These are phyloP conservation scores for Yarrowia phangngaensis DNA, from an alignment of 805 yeast genomes.

Conservation along the genomic window DNA sequence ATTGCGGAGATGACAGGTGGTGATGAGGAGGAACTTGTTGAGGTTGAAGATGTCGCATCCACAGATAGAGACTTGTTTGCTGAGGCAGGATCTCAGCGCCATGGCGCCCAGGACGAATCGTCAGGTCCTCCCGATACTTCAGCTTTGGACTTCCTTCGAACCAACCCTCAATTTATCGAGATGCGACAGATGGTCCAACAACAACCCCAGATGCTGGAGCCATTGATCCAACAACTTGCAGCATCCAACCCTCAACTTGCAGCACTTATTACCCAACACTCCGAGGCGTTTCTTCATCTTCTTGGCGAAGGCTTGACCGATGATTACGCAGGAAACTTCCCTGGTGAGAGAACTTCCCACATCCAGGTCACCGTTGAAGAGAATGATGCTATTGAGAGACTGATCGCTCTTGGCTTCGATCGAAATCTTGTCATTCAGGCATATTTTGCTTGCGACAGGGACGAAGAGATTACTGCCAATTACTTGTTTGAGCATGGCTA, in stretches of 20 bases:
- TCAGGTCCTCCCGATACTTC: slow-evolving; percentile 39
- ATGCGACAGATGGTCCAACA: slow-evolving; percentile 75
- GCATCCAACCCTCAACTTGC: slow-evolving; percentile 82
- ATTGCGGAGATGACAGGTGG: slow-evolving; percentile 1
- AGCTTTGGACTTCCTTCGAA: slow-evolving; percentile 41
- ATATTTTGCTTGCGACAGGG: slow-evolving; percentile 95
- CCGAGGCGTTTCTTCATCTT: slow-evolving; percentile 81
- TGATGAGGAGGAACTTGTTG: slow-evolving; percentile 33
- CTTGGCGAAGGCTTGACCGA: slow-evolving; percentile 52
- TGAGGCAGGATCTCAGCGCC: slow-evolving; percentile 38
- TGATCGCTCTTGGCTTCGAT: slow-evolving; percentile 91
- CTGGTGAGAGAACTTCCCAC: slow-evolving; percentile 45
- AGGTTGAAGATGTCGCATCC: slow-evolving; percentile 31
- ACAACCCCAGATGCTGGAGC: slow-evolving; percentile 84
- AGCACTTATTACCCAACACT: slow-evolving; percentile 57
- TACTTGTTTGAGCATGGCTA: slow-evolving; percentile 58
- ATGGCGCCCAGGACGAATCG: slow-evolving; percentile 50
- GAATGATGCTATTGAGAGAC: slow-evolving; percentile 80
- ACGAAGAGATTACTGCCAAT: slow-evolving; percentile 95
- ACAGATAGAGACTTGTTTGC: slow-evolving; percentile 43
- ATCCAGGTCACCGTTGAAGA: slow-evolving; percentile 75
- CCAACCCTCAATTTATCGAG: slow-evolving; percentile 46
- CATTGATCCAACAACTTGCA: slow-evolving; percentile 75
- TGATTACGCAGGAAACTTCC: slow-evolving; percentile 41
- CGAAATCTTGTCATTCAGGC: slow-evolving; percentile 84